Base-by-base conservation (phyloP, 441 rosid species). In the Raphanus hybrid region DNA sequence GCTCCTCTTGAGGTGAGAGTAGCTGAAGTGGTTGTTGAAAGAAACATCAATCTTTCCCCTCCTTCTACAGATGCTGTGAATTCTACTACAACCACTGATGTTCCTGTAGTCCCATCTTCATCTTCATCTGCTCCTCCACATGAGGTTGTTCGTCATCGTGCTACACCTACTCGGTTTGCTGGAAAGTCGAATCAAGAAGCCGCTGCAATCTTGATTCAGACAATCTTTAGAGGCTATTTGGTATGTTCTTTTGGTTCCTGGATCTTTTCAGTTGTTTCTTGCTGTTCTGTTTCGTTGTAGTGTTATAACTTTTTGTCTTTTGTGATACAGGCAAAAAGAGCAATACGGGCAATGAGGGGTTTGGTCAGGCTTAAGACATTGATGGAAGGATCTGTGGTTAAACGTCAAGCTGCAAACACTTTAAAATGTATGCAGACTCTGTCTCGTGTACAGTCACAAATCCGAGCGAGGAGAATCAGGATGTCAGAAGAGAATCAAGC, bases 401-500 rank as follows among this genome's bases (percentile, higher is more conserved):
- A 92, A 80, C 87, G 97, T 41, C 98, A 94, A 84, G 94, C 97
- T 61, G 81, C 78, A 6, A 88, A 74, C 78, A 92, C 98, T 43
- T 87, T 92, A n/a, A 84, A 75, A 12, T 90, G 93, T 82, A 92
- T 94, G 98, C 98, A 92, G 82, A 87, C 94, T 78, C 86, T 92
- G 16, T 83, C 98, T 9, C 88, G 94, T 23, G 90, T 92, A 64
- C 98, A 90, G 77, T 84, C 93, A 59, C 98, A 90, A 74, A 87
- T 94, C 81, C 87, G 85, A 62, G 78, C 85, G 3, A 84, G 96
- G 83, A 94, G 98, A 73, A 73, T 86, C 73, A 86, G 92, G 79
- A 89, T 92, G 94, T 80, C 86, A 0, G 97, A 94, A 82, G 98
- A 94, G 86, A 94, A 90, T 81, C 97, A 89, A 71, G 92, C 93